Evolutionary conservation across 1,284 basidiomycete genomes (phyloP), one percentile per base, ranked within the genome.

Genomic region (Ceratobasidium sp.): DNA sequence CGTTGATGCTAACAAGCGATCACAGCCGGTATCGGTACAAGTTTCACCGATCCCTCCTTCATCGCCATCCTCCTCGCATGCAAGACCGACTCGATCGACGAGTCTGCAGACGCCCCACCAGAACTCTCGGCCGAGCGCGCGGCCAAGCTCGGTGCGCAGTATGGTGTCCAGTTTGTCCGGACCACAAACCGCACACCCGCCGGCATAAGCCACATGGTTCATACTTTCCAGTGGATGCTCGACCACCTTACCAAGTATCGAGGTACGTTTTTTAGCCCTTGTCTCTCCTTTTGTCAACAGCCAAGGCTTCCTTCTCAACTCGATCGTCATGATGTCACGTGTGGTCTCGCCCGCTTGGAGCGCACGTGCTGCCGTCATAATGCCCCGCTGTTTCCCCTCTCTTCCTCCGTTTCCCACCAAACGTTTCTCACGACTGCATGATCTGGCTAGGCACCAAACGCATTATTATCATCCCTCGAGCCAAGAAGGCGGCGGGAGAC

Each of bases 21-120:
- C 31, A 41, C 16, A 48, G 48, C 68, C 22, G 68, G 68, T 22
- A 6, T 71, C 6, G 56, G 39, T 8, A 61, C 37, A 7, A 81
- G 85, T 41, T 90, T 89, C 80, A 83, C 83, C 76, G 82, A 85
- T 51, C 82, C 88, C 78, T 86, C 85, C 76, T 82, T 89, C 41
- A 86, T 91, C 9, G 82, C 86, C n/a, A 83, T 92, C 34, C 89
- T 90, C 24, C 83, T 94, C 19, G 90, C 90, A 29, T 92, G 92
- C 82, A 94, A 93, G 81, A 88, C 88, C 11, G 92, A 94, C 79
- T 81, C 90, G 16, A 16, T 76, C 24, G 54, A 71, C 37, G 68
- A 58, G 39, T 71, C 68, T 1, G 8, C 39, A 22, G 29, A 29
- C 56, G 24, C 46, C 24, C 27, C 31, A 6, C 54, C 22, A 2